A percentile compares a stretch with the other conserved stretches of the same genome.
phyloP scores from a whole-genome alignment of 345 rosid species.

The Leavenworthia alabamica region DNA sequence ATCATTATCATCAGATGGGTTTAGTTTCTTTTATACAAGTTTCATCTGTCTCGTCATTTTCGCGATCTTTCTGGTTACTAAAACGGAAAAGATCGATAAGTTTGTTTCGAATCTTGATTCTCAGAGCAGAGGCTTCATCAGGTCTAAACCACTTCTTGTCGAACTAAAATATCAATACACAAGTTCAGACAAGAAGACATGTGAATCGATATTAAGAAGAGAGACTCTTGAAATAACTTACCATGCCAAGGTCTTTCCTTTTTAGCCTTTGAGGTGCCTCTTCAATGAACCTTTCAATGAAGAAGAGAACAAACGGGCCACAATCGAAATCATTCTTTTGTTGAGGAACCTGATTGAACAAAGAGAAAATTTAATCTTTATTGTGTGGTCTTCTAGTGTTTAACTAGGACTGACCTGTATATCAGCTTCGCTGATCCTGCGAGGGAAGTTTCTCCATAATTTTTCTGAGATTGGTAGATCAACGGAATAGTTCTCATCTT shows the following conservation, averaged over 20 bases:
- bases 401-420: conserved; percentile 35
- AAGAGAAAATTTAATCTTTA: not conserved
- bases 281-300: conserved; percentile 76
- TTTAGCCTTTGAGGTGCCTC: conserved; percentile 81
- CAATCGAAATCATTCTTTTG: conserved; percentile 91
- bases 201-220: not conserved
- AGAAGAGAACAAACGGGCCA: conserved; percentile 84
- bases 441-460: conserved; percentile 57
- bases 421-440: conserved; percentile 44
- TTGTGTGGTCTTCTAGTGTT: not conserved
- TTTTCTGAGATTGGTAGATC: conserved; percentile 54
- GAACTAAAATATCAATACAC: conserved; percentile 51
- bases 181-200: not conserved
- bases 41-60: conserved; percentile 3
- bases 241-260: conserved; percentile 71
- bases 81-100: conserved; percentile 47
- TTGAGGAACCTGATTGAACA: conserved; percentile 73
- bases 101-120: conserved; percentile 50
- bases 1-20: conserved; percentile 5
- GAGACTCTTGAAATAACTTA: conserved; percentile 24
- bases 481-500: conserved; percentile 39
- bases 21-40: conserved; percentile 1
- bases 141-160: conserved; percentile 85
- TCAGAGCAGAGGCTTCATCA: conserved; percentile 74
- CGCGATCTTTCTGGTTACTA: conserved; percentile 11